These are phyloP conservation scores for Myxozyma monticola DNA, from an alignment of 805 yeast genomes.

Conservation along the genomic window DNA sequence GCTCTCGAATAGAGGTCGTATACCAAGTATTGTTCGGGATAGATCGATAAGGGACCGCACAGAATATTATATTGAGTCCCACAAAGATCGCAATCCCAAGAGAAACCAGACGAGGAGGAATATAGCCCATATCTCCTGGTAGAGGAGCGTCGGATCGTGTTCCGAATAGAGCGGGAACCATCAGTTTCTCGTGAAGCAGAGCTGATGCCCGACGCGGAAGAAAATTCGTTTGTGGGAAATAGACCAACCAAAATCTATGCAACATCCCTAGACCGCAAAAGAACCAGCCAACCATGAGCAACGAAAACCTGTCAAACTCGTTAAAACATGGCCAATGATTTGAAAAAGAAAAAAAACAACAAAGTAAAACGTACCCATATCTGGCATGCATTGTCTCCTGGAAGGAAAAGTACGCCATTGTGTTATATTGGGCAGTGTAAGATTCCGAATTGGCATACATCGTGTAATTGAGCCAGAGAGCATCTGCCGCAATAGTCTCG, in stretches of 20 bases:
- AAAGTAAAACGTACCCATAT: not conserved
- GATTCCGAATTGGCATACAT: not conserved
- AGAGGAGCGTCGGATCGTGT: not conserved
- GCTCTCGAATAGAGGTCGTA: not conserved
- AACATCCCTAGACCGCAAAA: not conserved
- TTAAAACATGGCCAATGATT: too few relatives aligned
- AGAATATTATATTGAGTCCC: not conserved
- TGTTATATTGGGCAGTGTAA: not conserved
- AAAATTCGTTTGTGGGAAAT: not conserved
- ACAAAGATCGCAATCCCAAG: not conserved
- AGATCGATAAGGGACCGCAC: not conserved
- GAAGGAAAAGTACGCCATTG: not conserved
- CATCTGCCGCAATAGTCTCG: not conserved
- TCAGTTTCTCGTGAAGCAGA: not conserved
- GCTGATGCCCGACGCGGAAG: not conserved
- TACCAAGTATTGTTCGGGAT: constrained; percentile 1
- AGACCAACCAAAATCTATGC: not conserved
- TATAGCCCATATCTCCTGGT: not conserved
- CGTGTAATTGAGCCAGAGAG: not conserved
- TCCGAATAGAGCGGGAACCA: not conserved
- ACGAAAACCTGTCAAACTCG: not conserved
- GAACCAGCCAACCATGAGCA: constrained; percentile 1
- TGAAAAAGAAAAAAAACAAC: not conserved
- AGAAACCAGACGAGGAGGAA: not conserved
- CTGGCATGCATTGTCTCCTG: not conserved